Evolutionary conservation across 306 rosid genomes (phyloP), one percentile per base, ranked within the genome.

Genomic region (Medicago arabica): DNA sequence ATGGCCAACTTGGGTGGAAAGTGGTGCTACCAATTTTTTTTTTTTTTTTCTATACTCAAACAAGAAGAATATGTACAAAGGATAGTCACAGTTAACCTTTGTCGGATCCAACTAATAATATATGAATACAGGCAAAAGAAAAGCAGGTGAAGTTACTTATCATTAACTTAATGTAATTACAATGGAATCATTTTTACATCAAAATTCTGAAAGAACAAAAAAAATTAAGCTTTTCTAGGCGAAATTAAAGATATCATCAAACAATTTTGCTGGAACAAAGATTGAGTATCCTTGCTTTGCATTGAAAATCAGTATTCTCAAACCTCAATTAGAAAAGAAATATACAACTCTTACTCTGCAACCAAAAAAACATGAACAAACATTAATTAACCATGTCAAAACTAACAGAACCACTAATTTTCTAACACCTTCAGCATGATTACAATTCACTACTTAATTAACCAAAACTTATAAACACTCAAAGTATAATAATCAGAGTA

Each of bases 311-410:
- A 46, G 85, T 82, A 78, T 82, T 73, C 89, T 79, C 47, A 85
- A 68, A 81, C 76, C 85, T 57, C 77, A 83, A 69, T 70, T 82
- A 82, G 75, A 85, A 75, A 80, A 83, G 78, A 83, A 79, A 88
- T 87, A 82, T 89, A 86, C 87, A 77, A 74, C 78, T 78, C 18
- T 81, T 81, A 70, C 77, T 79, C 97, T 92, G 97, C 91, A 89
- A 79, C 76, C 83, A 78, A 82, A 64, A 67, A 23, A 0, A 60
- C 64, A 71, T 19, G 23, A 77, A 50, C 76, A 66, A 55, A 16
- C 59, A 77, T 91, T 76, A 87, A 84, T 74, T 73, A 74, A 70
- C 49, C 38, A 19, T 28, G 31, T 28, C 31, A 28, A 28, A 59
- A 66, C 46, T 6, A 76, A 19, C 31, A 64, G n/a, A 71, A n/a